Conservation (phyloP, 306 rosid species). For the Cicer bijugum region DNA sequence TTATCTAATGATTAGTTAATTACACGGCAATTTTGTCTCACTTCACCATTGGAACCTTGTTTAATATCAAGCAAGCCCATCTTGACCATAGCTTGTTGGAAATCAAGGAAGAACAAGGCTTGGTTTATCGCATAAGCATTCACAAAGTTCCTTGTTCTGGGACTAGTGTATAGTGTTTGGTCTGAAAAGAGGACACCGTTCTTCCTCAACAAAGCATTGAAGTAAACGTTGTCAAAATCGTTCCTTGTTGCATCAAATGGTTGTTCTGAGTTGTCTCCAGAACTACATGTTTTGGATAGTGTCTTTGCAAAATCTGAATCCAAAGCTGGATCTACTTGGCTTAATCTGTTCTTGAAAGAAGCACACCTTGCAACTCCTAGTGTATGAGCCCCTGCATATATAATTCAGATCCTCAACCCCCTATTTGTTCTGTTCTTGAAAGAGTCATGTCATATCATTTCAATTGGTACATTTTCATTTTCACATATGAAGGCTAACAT, state of each 20-base stretch:
- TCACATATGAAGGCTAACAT: too few species aligned
- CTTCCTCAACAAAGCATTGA: conserved; percentile 51
- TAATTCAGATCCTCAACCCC: neutral
- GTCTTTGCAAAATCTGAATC: conserved; percentile 61
- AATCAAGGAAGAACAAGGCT: conserved; percentile 82
- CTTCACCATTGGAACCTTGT: conserved; percentile 64
- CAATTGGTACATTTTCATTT: too few species aligned
- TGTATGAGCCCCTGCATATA: conserved; percentile 81
- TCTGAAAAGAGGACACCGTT: conserved; percentile 76
- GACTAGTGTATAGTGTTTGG: conserved; percentile 62
- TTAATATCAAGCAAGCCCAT: conserved; percentile 77
- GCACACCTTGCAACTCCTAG: conserved; percentile 89
- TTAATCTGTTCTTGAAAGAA: conserved; percentile 69
- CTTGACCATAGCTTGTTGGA: conserved; percentile 77
- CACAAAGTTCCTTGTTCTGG: conserved; percentile 65
- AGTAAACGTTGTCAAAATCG: conserved; percentile 70
- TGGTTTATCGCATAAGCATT: conserved; percentile 72
- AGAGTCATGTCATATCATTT: too few species aligned
- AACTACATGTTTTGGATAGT: conserved; percentile 62
- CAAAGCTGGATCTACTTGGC: conserved; percentile 52
- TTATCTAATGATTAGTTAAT: conserved; percentile 45
- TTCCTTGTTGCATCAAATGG: conserved; percentile 66
- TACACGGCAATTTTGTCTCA: conserved; percentile 65
- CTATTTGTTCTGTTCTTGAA: too few species aligned
- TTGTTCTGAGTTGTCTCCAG: conserved; percentile 66